Evolutionary conservation across 2,329 filamentous ascomycete species (phyloP).

Genomic region (Byssochlamys sp.): DNA sequence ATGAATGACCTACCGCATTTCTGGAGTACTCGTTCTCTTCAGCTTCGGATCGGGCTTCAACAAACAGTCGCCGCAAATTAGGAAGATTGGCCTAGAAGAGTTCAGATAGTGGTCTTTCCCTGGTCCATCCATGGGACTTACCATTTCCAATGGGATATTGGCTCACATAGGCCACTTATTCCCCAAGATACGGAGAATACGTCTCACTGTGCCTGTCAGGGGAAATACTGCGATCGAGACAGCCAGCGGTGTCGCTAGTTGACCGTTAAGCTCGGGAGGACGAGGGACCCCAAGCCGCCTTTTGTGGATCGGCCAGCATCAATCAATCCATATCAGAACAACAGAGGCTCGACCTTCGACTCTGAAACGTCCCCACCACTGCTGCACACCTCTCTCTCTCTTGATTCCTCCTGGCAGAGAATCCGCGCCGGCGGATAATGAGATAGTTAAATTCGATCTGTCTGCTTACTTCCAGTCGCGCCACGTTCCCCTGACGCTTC

Average conservation of each 20-base stretch:
- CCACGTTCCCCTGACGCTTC: conserved; percentile 1
- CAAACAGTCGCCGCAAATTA: conserved; percentile 90
- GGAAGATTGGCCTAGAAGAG: conserved; percentile 50
- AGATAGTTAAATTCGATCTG: not conserved
- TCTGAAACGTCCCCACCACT: not conserved
- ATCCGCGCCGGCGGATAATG: not conserved
- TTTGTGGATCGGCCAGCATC: conserved; percentile 1
- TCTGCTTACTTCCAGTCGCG: not conserved
- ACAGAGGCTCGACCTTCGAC: not conserved
- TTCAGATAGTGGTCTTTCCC: not conserved
- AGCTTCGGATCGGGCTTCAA: conserved; percentile 81
- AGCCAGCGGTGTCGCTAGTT: not conserved
- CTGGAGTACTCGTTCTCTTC: conserved; percentile 92
- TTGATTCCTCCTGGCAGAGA: not conserved
- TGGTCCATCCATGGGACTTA: not conserved
- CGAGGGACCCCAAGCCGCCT: not conserved
- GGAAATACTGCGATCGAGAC: not conserved
- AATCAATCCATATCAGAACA: not conserved
- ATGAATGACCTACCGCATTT: conserved; percentile 60
- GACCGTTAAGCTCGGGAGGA: not conserved
- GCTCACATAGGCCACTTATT: not conserved
- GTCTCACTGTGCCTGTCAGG: not conserved
- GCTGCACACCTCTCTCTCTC: not conserved
- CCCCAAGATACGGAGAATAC: not conserved
- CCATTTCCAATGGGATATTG: conserved; percentile 2